Base-by-base conservation (phyloP, 352 stramenopile species). In the Peronospora destructor region DNA sequence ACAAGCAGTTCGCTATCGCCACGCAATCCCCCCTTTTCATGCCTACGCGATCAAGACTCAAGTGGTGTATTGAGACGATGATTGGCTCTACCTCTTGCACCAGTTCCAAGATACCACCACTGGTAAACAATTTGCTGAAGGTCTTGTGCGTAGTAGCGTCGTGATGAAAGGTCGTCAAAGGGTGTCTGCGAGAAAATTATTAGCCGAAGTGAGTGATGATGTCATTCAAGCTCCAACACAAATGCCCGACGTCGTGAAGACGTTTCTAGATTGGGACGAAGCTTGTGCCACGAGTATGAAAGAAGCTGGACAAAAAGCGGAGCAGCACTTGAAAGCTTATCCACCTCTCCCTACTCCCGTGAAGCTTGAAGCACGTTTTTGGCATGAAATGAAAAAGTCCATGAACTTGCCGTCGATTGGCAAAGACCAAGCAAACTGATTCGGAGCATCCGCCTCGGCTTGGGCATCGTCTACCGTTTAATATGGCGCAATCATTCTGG, bases 21-120 rank as follows among this genome's bases (percentile, higher is more conserved):
- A 75, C 29, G 57, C 66, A 3, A 78, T 85, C 25, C 50, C 66
- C 0, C 69, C 73, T 0, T 78, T 84, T 39, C 54, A 64, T 0
- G 52, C 72, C 3, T 85, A 85, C 42, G 74, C 84, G 49, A 67
- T 85, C 28, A 76, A 64, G 47, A 68, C 74, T 13, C 53, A 56
- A 11, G 47, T 84, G 40, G 52, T 74, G 13, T 75, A 76, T 39
- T 73, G 58, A 48, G 72, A 85, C 52, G 67, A 76, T 13, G 46
- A 49, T 9, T 85, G 72, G 72, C 57, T 75, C 38, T 85, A 81
- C 53, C 73, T 85, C 14, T 39, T 76, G 41, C 74, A 85, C n/a
- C 64, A 75, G 25, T 85, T 85, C 40, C 61, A 77, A 45, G 79
- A 73, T 29, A 64, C 70, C 0, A 66, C 37, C 4, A 79, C 53